Percentiles rank a stretch among this genome's conserved stretches.
These are phyloP conservation scores for Aspergillus costaricaensis DNA, from an alignment of 2,329 filamentous ascomycete genomes.

Conservation along the genomic window DNA sequence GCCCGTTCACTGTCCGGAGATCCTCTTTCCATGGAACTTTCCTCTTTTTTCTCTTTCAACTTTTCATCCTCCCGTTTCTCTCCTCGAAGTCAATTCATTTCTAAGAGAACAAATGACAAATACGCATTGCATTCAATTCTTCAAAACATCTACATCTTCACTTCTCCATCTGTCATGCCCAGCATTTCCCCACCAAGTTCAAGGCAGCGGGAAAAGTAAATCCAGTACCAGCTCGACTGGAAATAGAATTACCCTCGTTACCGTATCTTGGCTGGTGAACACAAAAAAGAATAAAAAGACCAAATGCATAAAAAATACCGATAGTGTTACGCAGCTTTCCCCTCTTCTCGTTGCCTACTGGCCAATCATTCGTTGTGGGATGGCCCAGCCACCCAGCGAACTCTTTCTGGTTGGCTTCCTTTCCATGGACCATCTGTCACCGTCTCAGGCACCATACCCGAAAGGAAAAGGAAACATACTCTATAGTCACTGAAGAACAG, in stretches of 20 bases:
- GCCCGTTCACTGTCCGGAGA: not conserved
- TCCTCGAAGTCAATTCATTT: not conserved
- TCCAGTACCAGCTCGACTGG: not conserved
- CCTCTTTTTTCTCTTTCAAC: too few relatives aligned
- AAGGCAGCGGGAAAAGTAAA: not conserved
- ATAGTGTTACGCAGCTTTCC: conserved; percentile 13
- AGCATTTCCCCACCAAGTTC: not conserved
- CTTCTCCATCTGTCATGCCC: not conserved
- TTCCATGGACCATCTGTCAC: conserved; percentile 10
- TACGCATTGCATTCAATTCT: too few relatives aligned
- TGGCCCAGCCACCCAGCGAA: conserved; percentile 16
- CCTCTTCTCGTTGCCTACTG: not conserved
- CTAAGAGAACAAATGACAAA: too few relatives aligned
- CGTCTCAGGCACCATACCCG: conserved; percentile 6
- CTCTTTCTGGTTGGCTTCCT: conserved; percentile 1
- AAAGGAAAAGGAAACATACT: not conserved
- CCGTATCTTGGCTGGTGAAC: not conserved
- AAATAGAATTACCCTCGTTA: conserved; percentile 7
- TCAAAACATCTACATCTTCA: not conserved
- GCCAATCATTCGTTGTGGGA: conserved; percentile 3
- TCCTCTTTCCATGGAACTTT: not conserved
- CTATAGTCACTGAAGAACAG: not conserved
- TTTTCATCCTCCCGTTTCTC: not conserved
- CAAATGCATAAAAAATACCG: not conserved
- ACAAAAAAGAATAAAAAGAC: conserved; percentile 7